These are phyloP conservation scores for Hyphodiscus hymeniophilus DNA, from an alignment of 495 filamentous ascomycete genomes.

Conservation along the genomic window DNA sequence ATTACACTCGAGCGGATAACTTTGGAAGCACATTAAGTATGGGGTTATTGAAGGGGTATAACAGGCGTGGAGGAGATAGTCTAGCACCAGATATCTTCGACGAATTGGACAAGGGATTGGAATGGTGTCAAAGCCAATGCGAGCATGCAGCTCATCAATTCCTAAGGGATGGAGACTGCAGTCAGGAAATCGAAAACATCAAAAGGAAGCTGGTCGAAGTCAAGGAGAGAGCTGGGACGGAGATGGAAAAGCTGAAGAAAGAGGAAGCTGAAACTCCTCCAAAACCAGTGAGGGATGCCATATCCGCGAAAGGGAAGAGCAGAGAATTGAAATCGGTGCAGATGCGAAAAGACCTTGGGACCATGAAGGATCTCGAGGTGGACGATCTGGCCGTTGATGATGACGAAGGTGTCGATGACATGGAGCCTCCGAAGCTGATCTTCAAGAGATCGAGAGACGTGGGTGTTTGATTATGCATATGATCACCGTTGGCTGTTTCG, in stretches of 20 bases:
- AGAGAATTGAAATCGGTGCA: slow-evolving; percentile 5
- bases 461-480: slow-evolving; percentile 3
- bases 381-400: slow-evolving; percentile 24
- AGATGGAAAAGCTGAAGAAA: slow-evolving; percentile 43
- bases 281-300: not conserved
- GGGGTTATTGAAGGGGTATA: slow-evolving; percentile 12
- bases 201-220: slow-evolving; percentile 50
- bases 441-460: slow-evolving; percentile 18
- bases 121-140: slow-evolving; percentile 70
- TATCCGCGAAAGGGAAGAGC: not conserved
- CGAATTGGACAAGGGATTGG: slow-evolving; percentile 63
- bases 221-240: slow-evolving; percentile 45
- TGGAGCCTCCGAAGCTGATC: slow-evolving; percentile 13
- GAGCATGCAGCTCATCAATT: slow-evolving; percentile 84
- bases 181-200: slow-evolving; percentile 60
- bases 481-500: not conserved
- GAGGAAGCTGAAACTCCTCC: slow-evolving; percentile 6
- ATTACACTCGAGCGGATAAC: not conserved
- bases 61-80: slow-evolving; percentile 12
- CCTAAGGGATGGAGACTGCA: slow-evolving; percentile 74
- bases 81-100: slow-evolving; percentile 52
- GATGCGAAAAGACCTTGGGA: slow-evolving; percentile 3
- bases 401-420: slow-evolving; percentile 7
- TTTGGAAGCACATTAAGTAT: slow-evolving; percentile 10
- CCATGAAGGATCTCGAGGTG: slow-evolving; percentile 13